Base-by-base conservation (phyloP, 2,329 filamentous ascomycete species). In the Sphaerostilbella broomeana region DNA sequence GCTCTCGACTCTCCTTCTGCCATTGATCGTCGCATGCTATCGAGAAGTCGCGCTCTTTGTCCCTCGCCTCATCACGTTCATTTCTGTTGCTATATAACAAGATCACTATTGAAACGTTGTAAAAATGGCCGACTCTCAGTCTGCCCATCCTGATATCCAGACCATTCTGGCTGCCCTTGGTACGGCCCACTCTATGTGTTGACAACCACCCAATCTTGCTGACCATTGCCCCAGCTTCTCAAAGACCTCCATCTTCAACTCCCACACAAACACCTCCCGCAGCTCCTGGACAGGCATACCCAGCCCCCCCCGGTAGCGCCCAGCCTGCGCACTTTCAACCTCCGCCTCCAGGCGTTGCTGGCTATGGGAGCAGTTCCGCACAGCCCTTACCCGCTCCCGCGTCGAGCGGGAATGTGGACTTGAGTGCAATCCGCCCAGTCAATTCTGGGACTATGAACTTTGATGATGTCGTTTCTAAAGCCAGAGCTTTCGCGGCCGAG, bases 371-470 rank as follows among this genome's bases (percentile, higher is more conserved):
- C 44, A 52, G 51, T 27, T 45, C 59, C 35, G 50, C 61, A 42
- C 77, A 70, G 52, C 58, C 62, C 20, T 65, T 83, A 20, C 83
- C 84, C 3, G 79, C 80, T 50, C 84, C 85, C 3, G 77, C 81
- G 5, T 74, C 73, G 40, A 84, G 83, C 43, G 86, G 86, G 35
- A 88, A 77, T 51, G 70, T 94, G 47, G 86, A 94, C 56, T 64
- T 94, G 37, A 89, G 82, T 62, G 73, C 77, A 40, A 86, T 92
- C 56, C 84, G 84, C 53, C 86, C 87, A 4, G 75, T 83, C 40
- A 86, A 75, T 57, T 85, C 84, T 20, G 87, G 87, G 43, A 86
- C 83, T 15, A 81, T 94, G 51, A 90, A 81, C 61, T 81, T 94
- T 48, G 77, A 83, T 43, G 86, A 94, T 59, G 84, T 86, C 34